Base-by-base conservation (phyloP, 805 yeast species). In the Jamesozyma rosinii region DNA sequence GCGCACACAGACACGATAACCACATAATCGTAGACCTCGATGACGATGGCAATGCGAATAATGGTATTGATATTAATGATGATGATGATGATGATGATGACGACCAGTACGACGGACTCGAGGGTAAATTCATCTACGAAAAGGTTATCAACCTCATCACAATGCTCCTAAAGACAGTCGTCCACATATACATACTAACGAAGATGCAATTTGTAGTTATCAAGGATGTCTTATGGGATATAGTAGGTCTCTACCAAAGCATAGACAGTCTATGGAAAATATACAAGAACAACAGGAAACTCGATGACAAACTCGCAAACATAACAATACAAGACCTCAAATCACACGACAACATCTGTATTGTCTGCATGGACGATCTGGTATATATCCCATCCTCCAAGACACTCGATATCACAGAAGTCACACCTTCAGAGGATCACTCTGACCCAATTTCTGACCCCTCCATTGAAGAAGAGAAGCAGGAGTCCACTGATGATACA, bases 331-430 rank as follows among this genome's bases (percentile, higher is more conserved):
- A 66, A 24, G 92, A 87, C 41, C 65, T 87, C 44, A 70, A 55
- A 19, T 89, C 84, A 37, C 79, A 76, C 49, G 82, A 81, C 45
- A 65, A 68, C 58, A 58, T 84, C 21, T 83, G 98, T 64, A 87
- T 87, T 48, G 83, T 90, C 34, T 90, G 98, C 65, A 78, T 95
- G 53, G 97, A 92, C 52, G 95, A 86, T 48, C 82, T 90, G 90
- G 61, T 69, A 5, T 57, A 77, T 4, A 34, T 42, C 6, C 32
- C 41, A 41, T 30, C 22, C 17, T 14, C 18, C 29, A 41, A 24
- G 22, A 36, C 18, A 22, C 5, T n/a, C 11, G 40, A 13, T 30
- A 17, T 11, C 17, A 15, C 15, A 10, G 38, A 35, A 4, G 15
- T 14, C 9, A 27, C 37, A 29, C 29, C 35, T 26, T 30, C 30